Percentiles rank a stretch among this genome's conserved stretches.
Evolutionary conservation across 2,329 filamentous ascomycete genomes (phyloP).

Genomic region (Graphiopsis chlorocephala): DNA sequence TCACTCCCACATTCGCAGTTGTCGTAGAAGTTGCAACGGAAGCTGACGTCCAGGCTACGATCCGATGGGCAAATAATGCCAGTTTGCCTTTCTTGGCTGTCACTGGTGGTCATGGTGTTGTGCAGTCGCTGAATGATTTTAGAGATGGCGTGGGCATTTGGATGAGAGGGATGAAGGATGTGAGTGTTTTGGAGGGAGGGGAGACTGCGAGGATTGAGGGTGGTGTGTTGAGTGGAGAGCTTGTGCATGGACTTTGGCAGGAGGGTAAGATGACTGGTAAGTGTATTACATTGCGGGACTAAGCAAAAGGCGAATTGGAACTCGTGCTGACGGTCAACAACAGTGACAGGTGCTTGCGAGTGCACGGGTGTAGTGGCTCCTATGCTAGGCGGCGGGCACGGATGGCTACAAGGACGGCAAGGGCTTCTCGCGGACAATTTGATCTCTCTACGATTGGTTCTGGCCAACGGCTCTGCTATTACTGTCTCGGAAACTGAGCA

Average conservation of each 20-base stretch:
- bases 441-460: conserved; percentile 37
- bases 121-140: conserved; percentile 11
- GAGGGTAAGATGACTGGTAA: conserved; percentile 15
- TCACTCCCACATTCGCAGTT: conserved; percentile 11
- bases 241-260: conserved; percentile 16
- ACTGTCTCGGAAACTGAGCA: conserved; percentile 43
- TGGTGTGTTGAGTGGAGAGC: conserved; percentile 15
- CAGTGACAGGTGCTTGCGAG: conserved; percentile 19
- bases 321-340: background rate
- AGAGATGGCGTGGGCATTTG: conserved; percentile 19
- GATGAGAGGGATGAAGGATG: conserved; percentile 15
- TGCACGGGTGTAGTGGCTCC: conserved; percentile 20
- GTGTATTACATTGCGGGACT: background rate
- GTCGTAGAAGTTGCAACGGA: conserved; percentile 16
- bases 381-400: conserved; percentile 20
- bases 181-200: conserved; percentile 14
- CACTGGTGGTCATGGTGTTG: conserved; percentile 18
- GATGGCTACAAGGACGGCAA: conserved; percentile 32
- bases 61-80: background rate
- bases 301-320: background rate
- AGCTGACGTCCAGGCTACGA: conserved; percentile 9
- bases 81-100: conserved; percentile 19
- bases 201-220: conserved; percentile 18
- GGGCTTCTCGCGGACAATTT: conserved; percentile 55
- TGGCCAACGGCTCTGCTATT: conserved; percentile 39